These are phyloP conservation scores for Tulasnella sp. DNA, from an alignment of 768 basidiomycete species.

Conservation along the genomic window DNA sequence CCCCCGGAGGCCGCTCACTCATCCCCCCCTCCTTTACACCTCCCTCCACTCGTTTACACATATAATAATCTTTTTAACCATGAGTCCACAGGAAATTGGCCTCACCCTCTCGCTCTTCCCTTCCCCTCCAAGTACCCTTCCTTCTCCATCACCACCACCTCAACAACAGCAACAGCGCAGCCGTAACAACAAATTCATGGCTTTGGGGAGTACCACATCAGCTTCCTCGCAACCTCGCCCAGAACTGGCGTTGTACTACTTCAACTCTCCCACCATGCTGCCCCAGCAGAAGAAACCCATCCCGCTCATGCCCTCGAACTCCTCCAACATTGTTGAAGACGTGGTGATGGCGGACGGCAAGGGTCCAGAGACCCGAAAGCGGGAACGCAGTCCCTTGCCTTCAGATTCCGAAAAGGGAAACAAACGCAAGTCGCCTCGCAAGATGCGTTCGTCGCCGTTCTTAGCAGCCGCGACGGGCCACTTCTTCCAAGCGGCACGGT, in stretches of 20 bases:
- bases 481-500: not conserved
- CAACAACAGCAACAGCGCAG: too few relatives aligned
- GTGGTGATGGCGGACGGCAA: too few relatives aligned
- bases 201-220: not conserved
- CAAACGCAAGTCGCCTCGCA: not conserved
- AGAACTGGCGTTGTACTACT: not conserved
- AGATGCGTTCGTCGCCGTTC: slow-evolving; percentile 4
- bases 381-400: not conserved
- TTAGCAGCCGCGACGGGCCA: not conserved
- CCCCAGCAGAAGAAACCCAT: not conserved
- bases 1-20: slow-evolving; percentile 5
- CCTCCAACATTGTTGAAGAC: not conserved
- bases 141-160: not conserved
- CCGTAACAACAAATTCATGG: not conserved
- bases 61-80: not conserved
- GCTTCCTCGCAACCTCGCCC: not conserved
- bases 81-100: not conserved
- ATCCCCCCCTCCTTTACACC: not conserved
- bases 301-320: not conserved
- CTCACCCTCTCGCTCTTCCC: slow-evolving; percentile 2
- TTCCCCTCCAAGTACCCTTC: not conserved
- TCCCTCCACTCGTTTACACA: not conserved
- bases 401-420: slow-evolving; percentile 7
- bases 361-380: not conserved
- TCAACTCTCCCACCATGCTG: not conserved